Evolutionary conservation across 352 stramenopile species (phyloP).

Genomic region (Globisporangium ultimum): DNA sequence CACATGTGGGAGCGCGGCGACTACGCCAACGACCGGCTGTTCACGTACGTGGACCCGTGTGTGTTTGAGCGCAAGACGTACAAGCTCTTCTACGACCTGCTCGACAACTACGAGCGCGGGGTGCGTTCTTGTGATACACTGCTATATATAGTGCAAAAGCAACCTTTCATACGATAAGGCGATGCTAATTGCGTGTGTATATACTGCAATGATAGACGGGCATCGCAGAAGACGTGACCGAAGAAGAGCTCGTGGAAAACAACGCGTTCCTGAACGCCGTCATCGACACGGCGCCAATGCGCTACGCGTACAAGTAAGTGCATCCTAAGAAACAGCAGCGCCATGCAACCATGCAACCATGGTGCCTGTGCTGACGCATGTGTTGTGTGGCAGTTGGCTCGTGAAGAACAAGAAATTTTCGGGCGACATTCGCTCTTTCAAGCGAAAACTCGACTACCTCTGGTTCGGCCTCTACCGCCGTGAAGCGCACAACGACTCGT

Average conservation of each 20-base stretch:
- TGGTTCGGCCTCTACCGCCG: slow-evolving; percentile 96
- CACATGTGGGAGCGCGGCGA: slow-evolving; percentile 87
- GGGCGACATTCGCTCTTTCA: slow-evolving; percentile 72
- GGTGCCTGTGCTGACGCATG: background rate
- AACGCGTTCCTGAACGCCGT: slow-evolving; percentile 90
- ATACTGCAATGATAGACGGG: slow-evolving; percentile 49
- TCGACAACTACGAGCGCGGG: slow-evolving; percentile 88
- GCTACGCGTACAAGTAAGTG: slow-evolving; percentile 89
- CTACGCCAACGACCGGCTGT: slow-evolving; percentile 86
- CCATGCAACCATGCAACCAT: background rate
- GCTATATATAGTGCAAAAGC: background rate
- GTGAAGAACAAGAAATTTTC: slow-evolving; percentile 84
- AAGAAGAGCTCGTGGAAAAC: slow-evolving; percentile 88
- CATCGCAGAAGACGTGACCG: slow-evolving; percentile 82
- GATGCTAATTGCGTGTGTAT: background rate
- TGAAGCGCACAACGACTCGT: slow-evolving; percentile 85
- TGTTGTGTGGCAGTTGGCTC: slow-evolving; percentile 44
- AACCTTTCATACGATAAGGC: background rate
- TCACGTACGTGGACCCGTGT: slow-evolving; percentile 83
- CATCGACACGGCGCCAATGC: slow-evolving; percentile 91
- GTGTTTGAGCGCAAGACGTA: slow-evolving; percentile 91
- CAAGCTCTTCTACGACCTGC: slow-evolving; percentile 85
- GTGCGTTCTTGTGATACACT: slow-evolving; percentile 24
- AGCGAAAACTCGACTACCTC: slow-evolving; percentile 91
- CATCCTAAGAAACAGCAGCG: background rate